Evolutionary conservation across 495 filamentous ascomycete species (phyloP).

Genomic region (Glonium stellatum): DNA sequence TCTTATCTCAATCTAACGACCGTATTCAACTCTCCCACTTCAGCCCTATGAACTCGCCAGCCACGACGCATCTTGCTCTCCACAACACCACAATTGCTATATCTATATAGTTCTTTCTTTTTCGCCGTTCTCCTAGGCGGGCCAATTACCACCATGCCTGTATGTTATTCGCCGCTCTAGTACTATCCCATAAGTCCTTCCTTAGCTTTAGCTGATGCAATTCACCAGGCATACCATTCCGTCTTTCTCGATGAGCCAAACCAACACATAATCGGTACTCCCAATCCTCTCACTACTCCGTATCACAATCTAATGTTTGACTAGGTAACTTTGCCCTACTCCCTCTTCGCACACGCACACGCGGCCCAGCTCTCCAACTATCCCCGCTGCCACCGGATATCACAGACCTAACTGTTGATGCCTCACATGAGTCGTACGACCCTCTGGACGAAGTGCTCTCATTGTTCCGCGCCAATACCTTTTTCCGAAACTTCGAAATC

Average conservation of each 20-base stretch:
- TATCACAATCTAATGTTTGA: not conserved
- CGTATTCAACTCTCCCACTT: constrained; percentile 10
- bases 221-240: constrained; percentile 76
- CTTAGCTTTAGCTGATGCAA: constrained; percentile 5
- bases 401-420: constrained; percentile 66
- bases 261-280: constrained; percentile 56
- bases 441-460: constrained; percentile 86
- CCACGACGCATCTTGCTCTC: constrained; percentile 7
- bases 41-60: constrained; percentile 24
- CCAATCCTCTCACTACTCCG: constrained; percentile 16
- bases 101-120: too few species aligned
- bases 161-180: constrained; percentile 28
- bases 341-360: constrained; percentile 84
- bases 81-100: not conserved
- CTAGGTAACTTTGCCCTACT: constrained; percentile 88
- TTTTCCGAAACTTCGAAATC: constrained; percentile 99
- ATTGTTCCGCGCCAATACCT: constrained; percentile 94
- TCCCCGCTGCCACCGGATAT: constrained; percentile 61
- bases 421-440: constrained; percentile 85
- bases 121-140: not conserved
- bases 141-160: constrained; percentile 43
- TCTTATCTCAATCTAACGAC: constrained; percentile 11
- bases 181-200: not conserved
- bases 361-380: constrained; percentile 84
- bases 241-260: constrained; percentile 80